A percentile compares a stretch with the other conserved stretches of the same genome.
These are phyloP conservation scores for Cercophora newfieldiana DNA, from an alignment of 495 filamentous ascomycete genomes.

Conservation along the genomic window DNA sequence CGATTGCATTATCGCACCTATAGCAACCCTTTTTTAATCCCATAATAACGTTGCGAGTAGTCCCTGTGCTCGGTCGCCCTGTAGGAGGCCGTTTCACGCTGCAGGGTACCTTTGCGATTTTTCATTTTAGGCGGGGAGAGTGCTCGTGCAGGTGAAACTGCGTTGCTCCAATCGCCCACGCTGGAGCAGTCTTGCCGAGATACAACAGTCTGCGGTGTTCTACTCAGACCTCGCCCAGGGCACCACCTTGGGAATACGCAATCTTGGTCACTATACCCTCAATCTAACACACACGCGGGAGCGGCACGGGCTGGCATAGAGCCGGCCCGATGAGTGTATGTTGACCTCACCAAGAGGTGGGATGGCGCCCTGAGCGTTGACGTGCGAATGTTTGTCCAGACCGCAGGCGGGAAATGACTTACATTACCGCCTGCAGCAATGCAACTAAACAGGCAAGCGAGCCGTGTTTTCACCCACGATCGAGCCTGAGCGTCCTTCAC, in stretches of 20 bases:
- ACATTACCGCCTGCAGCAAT: conserved; percentile 19
- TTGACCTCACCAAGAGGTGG: background rate
- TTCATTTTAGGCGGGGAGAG: background rate
- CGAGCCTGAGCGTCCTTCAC: too few species aligned
- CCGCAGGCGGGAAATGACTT: conserved; percentile 16
- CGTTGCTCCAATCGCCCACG: background rate
- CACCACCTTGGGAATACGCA: conserved; percentile 7
- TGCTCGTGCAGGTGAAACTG: conserved; percentile 1
- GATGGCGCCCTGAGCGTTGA: conserved; percentile 2
- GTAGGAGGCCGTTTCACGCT: conserved; percentile 14
- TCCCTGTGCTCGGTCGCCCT: background rate
- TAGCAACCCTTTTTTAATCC: background rate
- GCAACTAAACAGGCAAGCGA: conserved; percentile 10
- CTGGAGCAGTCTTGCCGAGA: background rate
- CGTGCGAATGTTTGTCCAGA: background rate
- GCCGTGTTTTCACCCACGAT: conserved; percentile 3
- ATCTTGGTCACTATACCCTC: conserved; percentile 5
- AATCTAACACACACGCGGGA: conserved; percentile 10
- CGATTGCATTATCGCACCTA: background rate
- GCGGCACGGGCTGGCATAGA: background rate
- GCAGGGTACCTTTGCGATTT: conserved; percentile 7
- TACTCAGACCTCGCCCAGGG: conserved; percentile 1
- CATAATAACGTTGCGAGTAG: background rate
- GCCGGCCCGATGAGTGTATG: conserved; percentile 5
- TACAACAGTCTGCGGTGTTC: background rate